phyloP scores from a whole-genome alignment of 331 rosid species.

The Prunus yedoensis region DNA sequence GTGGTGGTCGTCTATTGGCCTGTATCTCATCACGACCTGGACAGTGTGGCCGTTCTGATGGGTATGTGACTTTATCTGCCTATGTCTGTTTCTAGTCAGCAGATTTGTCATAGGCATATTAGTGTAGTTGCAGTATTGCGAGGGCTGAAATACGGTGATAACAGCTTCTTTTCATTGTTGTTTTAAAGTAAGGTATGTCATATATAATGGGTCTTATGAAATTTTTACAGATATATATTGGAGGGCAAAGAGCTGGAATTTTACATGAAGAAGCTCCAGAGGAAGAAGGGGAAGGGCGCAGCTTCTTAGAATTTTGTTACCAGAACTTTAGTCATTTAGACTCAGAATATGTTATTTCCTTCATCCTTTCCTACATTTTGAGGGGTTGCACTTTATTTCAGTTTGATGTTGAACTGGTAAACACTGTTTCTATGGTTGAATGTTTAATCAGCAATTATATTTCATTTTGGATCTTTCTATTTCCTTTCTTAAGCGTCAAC shows the following conservation, averaged over 20 bases:
- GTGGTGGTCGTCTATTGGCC: slow-evolving; percentile 65
- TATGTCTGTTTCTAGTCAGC: background rate
- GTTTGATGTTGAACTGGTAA: slow-evolving; percentile 14
- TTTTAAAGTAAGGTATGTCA: too few species aligned
- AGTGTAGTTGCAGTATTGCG: background rate
- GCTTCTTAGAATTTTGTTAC: slow-evolving; percentile 42
- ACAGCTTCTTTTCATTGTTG: too few species aligned
- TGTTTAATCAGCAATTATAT: slow-evolving; percentile 3
- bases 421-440: slow-evolving; percentile 18
- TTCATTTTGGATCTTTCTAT: background rate
- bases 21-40: slow-evolving; percentile 75
- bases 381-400: slow-evolving; percentile 8
- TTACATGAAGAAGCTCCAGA: slow-evolving; percentile 57
- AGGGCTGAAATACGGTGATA: background rate
- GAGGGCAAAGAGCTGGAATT: too few species aligned
- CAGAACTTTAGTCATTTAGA: background rate
- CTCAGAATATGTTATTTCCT: slow-evolving; percentile 21
- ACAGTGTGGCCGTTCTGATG: slow-evolving; percentile 77
- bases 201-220: too few species aligned
- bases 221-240: too few species aligned
- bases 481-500: too few species aligned
- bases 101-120: background rate
- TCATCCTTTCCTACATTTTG: background rate
- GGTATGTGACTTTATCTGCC: slow-evolving; percentile 34
- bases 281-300: slow-evolving; percentile 58